Base-by-base conservation (phyloP, 2,329 filamentous ascomycete species). In the Colletotrichum horii region DNA sequence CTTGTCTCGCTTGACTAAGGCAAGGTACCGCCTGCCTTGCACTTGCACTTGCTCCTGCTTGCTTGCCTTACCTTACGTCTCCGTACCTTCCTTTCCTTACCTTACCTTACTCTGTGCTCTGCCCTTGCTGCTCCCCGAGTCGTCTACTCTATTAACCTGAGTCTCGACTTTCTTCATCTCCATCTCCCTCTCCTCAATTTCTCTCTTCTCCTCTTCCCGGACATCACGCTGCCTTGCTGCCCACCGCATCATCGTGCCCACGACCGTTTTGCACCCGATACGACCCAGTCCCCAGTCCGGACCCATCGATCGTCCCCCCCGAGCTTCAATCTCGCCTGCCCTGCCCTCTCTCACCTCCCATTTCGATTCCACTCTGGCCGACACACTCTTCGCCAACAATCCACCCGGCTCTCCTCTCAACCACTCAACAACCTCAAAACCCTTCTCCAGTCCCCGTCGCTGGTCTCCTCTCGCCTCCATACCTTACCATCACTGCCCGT, bases 321-420 rank as follows among this genome's bases (percentile, higher is more conserved):
- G 62, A 66, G 58, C 62, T 38, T 43, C 70, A 72, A 75, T 75
- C 73, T 75, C 73, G 72, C 72, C 72, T 71, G 30, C 6, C n/a
- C 43, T 67, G 60, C 24, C 19, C 55, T 56, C 32, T 24, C 64
- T 66, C 70, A 72, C 36, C 65, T 66, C 38, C 30, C 26, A 28
- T 32, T 14, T 61, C 58, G 28, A 43, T 60, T 67, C 61, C 72
- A 38, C 36, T 36, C 34, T 55, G 58, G 34, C 26, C 58, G 58
- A 56, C 68, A 38, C 36, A 28, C 34, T 55, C 26, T 32, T n/a
- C 58, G 58, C 34, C 68, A 71, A 38, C 60, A 68, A 75, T 48
- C 56, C 67, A 70, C 55, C 48, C 43, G 56, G 56, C 60, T 62
- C 66, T 60, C 30, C 66, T 55, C 66, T 62, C 28, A 43, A 70